Evolutionary conservation across 192 early-diverging fungal species (phyloP), one percentile per base, ranked within the genome.

Genomic region (Coemansia aciculifera): DNA sequence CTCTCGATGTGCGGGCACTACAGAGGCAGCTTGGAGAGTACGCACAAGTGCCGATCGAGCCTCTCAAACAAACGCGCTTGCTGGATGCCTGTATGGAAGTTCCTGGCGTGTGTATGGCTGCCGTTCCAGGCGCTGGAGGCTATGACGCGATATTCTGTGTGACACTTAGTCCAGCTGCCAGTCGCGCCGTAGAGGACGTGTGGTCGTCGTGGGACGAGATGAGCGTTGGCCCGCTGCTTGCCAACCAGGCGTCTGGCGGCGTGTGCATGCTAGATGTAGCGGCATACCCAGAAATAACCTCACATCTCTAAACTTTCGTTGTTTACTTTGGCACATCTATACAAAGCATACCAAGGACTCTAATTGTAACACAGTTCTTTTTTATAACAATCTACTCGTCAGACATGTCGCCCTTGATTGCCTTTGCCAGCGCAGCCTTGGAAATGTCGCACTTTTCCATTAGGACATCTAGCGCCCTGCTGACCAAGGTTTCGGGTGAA

Each of bases 61-160:
- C 98, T 0, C 71, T 76, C 1, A 86, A 90, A 67, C 98, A 99
- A 71, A 96, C 95, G 3, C 63, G 84, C 6, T 78, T 99, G 44
- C 73, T 99, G 34, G 92, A 98, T 79, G 89, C 89, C 3, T 95
- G 92, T 69, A 84, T 90, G 69, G 63, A 77, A 5, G 81, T 91
- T 4, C 88, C 92, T 44, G 98, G 98, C 49, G 90, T 94, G 9
- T 68, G 97, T 19, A 90, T 95, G 88, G 91, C 94, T 17, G 96
- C 94, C 23, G 95, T 99, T 3, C 98, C 98, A 21, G 98, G 98
- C 52, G 95, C 97, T 57, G 98, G 98, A 43, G 98, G 98, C 5
- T 98, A 88, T 62, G 98, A 99, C 77, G 98, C 98, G 7, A 98
- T 99, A 66, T 97, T 94, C 73, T 95, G 93, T 63, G 84, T 99